Evolutionary conservation across 176 grass and related monocot genomes (phyloP), one percentile per base, ranked within the genome.

Genomic region (Canna indica): DNA sequence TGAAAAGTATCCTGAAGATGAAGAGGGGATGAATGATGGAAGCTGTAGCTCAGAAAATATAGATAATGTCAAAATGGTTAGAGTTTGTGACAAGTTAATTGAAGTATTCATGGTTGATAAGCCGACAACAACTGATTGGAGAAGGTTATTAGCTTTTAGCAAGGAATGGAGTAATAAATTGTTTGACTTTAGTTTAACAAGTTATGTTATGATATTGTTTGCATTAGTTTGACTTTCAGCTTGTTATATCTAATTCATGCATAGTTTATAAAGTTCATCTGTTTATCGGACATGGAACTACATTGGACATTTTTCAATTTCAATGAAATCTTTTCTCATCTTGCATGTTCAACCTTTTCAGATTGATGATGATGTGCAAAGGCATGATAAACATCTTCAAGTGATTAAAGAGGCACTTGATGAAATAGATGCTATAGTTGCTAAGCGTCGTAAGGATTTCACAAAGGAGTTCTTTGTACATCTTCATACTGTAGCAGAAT

Each of bases 121-220:
- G n/a, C n/a, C n/a, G n/a, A n/a, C n/a, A n/a, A 78, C 85, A 33
- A 78, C 73, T 7, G 85, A 91, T 75, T 96, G 91, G 91, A 96
- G 85, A 79, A 96, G 84, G 25, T 77, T 96, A 36, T 42, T 96
- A 18, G 88, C 91, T 36, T 96, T 88, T 73, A 96, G 91, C 73
- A 84, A 78, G 60, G 75, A 83, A 72, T 91, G 91, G 88, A 82
- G 77, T 64, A 88, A 82, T 47, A 88, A 82, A 36, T 71, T n/a
- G n/a, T n/a, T n/a, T n/a, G 85, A 58, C 85, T 81, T 20, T 74
- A 96, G 64, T 96, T 96, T 29, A 91, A 86, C 25, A 80, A 75
- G 29, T 4, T 50, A 13, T 16, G 0, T 50, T 50, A 4, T 50
- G 16, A 50, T 16, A 50, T n/a, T 50, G 20, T 50, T 13, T 16